A percentile compares a stretch with the other conserved stretches of the same genome.
Conservation (phyloP, 129 eudicot genomes). For the Oenanthe sinensis region DNA sequence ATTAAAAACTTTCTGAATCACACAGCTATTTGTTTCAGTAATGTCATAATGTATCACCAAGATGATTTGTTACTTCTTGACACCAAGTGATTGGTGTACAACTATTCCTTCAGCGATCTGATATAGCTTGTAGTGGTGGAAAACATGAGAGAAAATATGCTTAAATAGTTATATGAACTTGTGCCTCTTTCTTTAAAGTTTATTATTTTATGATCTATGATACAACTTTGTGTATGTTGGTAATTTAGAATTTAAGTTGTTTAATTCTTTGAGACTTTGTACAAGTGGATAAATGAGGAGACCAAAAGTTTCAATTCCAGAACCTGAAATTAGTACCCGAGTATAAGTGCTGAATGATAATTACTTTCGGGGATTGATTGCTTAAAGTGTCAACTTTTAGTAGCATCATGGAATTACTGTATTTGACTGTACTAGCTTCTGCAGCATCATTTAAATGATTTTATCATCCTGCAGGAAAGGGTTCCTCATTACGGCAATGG, state of each 20-base stretch:
- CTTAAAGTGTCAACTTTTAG: background rate
- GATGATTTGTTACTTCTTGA: background rate
- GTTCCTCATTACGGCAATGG: conserved; percentile 47
- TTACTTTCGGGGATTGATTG: background rate
- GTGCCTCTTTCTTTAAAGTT: background rate
- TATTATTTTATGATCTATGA: too few relatives aligned
- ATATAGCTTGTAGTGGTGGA: background rate
- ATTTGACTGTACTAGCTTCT: background rate
- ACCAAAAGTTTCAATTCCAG: background rate
- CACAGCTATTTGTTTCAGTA: background rate
- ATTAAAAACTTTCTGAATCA: background rate
- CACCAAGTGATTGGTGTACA: background rate
- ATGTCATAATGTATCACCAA: background rate
- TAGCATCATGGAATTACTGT: background rate
- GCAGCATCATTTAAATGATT: background rate
- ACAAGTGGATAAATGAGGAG: background rate
- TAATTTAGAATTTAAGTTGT: too few relatives aligned
- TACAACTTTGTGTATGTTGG: background rate
- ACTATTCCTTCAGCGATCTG: background rate
- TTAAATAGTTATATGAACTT: too few relatives aligned
- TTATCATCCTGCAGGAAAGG: conserved; percentile 39
- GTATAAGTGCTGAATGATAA: background rate
- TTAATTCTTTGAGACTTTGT: background rate
- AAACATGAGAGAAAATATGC: background rate
- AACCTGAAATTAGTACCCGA: background rate